phyloP scores from a whole-genome alignment of 2,329 filamentous ascomycete species.

The Aspergillus hiratsukae region DNA sequence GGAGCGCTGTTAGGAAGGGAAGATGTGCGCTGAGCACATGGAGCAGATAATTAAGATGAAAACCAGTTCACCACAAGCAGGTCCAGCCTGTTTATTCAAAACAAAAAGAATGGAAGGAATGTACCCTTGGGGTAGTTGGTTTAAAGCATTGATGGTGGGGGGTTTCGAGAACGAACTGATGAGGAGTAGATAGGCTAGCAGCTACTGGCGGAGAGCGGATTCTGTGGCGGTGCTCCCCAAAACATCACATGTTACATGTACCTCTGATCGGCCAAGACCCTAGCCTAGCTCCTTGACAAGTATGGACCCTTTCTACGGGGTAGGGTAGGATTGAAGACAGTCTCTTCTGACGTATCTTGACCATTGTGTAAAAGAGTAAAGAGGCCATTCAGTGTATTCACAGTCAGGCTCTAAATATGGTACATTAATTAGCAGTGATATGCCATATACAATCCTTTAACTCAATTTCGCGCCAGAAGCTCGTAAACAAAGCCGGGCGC shows the following conservation, averaged over 20 bases:
- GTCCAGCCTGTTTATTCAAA: conserved; percentile 28
- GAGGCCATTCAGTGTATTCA: not conserved
- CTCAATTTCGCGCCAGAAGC: not conserved
- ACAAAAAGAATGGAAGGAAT: conserved; percentile 4
- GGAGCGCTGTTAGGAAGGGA: conserved; percentile 9
- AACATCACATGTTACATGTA: not conserved
- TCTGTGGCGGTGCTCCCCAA: conserved; percentile 3
- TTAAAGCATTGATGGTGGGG: not conserved
- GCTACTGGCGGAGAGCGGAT: not conserved
- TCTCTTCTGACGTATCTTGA: too few relatives aligned
- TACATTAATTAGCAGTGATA: not conserved
- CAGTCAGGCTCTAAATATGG: not conserved
- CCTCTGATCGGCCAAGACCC: conserved; percentile 13
- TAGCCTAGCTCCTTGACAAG: not conserved
- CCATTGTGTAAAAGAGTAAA: not conserved
- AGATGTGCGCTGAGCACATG: conserved; percentile 7
- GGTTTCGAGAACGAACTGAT: conserved; percentile 2
- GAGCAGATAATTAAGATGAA: conserved; percentile 6
- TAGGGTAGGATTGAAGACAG: too few relatives aligned
- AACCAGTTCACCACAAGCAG: conserved; percentile 20
- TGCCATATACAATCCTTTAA: not conserved
- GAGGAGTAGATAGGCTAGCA: not conserved
- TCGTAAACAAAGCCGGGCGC: not conserved
- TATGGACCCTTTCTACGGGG: not conserved
- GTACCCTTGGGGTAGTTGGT: not conserved